A percentile compares a stretch with the other conserved stretches of the same genome.
phyloP scores from a whole-genome alignment of 202 grass and related monocot species.

The Carex sylvatica region DNA sequence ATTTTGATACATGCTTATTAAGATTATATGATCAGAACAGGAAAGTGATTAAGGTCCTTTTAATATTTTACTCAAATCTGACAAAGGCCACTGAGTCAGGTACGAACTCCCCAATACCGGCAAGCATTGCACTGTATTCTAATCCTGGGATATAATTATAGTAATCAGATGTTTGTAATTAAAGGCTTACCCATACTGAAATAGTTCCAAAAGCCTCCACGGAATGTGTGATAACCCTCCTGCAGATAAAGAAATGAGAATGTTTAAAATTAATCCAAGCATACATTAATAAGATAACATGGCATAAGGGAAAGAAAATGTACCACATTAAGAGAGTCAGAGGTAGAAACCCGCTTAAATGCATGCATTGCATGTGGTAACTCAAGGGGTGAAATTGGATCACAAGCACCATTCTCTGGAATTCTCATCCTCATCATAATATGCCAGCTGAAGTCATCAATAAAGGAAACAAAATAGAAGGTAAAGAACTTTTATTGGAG shows the following conservation, averaged over 20 bases:
- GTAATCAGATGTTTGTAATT: not conserved
- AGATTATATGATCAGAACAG: not conserved
- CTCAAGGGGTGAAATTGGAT: slow-evolving; percentile 83
- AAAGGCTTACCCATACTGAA: slow-evolving; percentile 84
- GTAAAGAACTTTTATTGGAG: slow-evolving; percentile 1
- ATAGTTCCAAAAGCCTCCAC: slow-evolving; percentile 95
- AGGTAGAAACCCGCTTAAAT: slow-evolving; percentile 69
- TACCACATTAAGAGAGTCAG: slow-evolving; percentile 76
- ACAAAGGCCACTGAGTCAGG: not conserved
- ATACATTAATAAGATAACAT: slow-evolving; percentile 18
- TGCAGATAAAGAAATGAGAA: slow-evolving; percentile 38
- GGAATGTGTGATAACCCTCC: slow-evolving; percentile 86
- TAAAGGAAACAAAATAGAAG: slow-evolving; percentile 17
- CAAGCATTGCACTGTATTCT: not conserved
- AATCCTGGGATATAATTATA: not conserved
- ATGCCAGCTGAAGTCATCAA: slow-evolving; percentile 68
- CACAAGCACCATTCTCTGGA: slow-evolving; percentile 65
- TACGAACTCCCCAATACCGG: not conserved
- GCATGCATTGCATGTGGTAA: slow-evolving; percentile 83
- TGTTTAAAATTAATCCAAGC: not conserved
- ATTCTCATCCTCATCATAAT: slow-evolving; percentile 82
- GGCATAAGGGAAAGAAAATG: slow-evolving; percentile 21
- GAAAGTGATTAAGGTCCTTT: not conserved
- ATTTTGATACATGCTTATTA: not conserved
- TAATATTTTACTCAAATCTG: not conserved